phyloP scores from a whole-genome alignment of 2,329 filamentous ascomycete genomes.

The Sclerotinia glacialis region DNA sequence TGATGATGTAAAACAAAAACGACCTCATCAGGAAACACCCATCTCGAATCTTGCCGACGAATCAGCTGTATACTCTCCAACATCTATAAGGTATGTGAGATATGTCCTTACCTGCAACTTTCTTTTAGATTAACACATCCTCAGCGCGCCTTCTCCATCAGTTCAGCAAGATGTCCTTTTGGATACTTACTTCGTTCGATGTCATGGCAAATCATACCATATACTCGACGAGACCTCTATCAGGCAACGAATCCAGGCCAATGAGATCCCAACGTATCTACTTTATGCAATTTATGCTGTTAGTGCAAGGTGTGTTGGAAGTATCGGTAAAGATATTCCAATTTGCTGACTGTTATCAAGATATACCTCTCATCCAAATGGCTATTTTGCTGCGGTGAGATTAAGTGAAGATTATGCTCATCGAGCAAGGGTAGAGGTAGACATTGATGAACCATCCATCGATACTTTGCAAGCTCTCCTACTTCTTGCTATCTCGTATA shows the following conservation, averaged over 20 bases:
- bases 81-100: slow-evolving; percentile 41
- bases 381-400: slow-evolving; percentile 64
- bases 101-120: slow-evolving; percentile 2
- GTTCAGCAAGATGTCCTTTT: slow-evolving; percentile 62
- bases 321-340: neutral
- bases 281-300: slow-evolving; percentile 59
- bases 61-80: slow-evolving; percentile 46
- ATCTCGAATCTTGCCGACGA: slow-evolving; percentile 40
- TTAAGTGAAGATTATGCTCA: slow-evolving; percentile 70
- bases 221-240: slow-evolving; percentile 75
- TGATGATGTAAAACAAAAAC: slow-evolving; percentile 42
- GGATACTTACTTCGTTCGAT: slow-evolving; percentile 74
- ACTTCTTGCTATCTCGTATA: slow-evolving; percentile 72
- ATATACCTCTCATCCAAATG: slow-evolving; percentile 65
- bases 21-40: slow-evolving; percentile 41
- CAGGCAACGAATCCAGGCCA: slow-evolving; percentile 67
- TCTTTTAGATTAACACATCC: neutral
- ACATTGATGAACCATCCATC: slow-evolving; percentile 77
- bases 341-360: slow-evolving; percentile 44
- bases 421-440: slow-evolving; percentile 67
- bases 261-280: slow-evolving; percentile 49
- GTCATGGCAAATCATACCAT: slow-evolving; percentile 79
- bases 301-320: slow-evolving; percentile 53
- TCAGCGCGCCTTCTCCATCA: slow-evolving; percentile 47
- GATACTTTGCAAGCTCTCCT: slow-evolving; percentile 74